Conservation (phyloP, 1,284 basidiomycete species). For the Ceratobasidium sp. region DNA sequence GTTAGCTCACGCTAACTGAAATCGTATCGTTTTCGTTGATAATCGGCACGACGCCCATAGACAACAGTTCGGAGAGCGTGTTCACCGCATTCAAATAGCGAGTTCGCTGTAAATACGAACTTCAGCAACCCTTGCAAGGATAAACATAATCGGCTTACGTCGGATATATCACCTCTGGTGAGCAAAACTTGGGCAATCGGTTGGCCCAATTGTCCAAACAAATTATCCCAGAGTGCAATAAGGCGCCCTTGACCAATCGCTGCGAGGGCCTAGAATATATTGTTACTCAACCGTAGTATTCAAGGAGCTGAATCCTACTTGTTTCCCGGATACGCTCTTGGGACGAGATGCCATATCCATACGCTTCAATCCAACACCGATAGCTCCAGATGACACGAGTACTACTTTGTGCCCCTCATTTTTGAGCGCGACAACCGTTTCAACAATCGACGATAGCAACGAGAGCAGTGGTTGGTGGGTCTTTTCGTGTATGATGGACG, state of each 20-base stretch:
- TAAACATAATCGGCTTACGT: constrained; percentile 62
- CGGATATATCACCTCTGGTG: constrained; percentile 95
- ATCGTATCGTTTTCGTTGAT: constrained; percentile 98
- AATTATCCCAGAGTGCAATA: constrained; percentile 96
- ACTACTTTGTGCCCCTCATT: constrained; percentile 91
- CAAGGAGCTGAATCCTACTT: constrained; percentile 61
- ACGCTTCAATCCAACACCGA: constrained; percentile 91
- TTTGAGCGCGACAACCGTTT: constrained; percentile 85
- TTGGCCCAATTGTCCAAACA: constrained; percentile 93
- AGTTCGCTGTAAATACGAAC: constrained; percentile 68
- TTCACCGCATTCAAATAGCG: constrained; percentile 95
- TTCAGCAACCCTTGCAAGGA: neutral
- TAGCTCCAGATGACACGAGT: constrained; percentile 95
- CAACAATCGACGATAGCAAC: constrained; percentile 90
- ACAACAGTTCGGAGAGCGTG: constrained; percentile 87
- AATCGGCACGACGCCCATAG: constrained; percentile 92
- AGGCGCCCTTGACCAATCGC: constrained; percentile 96
- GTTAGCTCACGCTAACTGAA: constrained; percentile 83
- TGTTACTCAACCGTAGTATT: constrained; percentile 10
- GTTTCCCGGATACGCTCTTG: constrained; percentile 89
- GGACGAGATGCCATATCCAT: constrained; percentile 87
- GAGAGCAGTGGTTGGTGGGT: constrained; percentile 91
- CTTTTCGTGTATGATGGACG: constrained; percentile 91
- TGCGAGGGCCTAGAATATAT: constrained; percentile 77
- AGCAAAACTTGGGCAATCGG: constrained; percentile 95